phyloP scores from a whole-genome alignment of 1,139 yeast species.

The Yarrowia galli region DNA sequence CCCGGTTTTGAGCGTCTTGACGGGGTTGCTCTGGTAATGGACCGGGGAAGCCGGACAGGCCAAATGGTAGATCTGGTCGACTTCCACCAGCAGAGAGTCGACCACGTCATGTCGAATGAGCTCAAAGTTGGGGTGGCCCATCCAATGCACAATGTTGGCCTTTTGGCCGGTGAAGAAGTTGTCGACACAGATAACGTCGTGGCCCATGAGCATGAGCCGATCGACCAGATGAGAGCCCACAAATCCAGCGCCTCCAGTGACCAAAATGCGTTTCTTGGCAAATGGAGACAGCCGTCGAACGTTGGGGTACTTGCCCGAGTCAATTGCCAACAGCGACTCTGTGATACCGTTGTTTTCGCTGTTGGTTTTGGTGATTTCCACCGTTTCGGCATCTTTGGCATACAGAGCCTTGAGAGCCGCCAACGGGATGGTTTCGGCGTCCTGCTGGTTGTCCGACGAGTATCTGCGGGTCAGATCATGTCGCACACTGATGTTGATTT shows the following conservation, averaged over 20 bases:
- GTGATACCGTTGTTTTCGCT: conserved; percentile 2
- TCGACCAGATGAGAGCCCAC: conserved; percentile 57
- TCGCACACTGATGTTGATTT: conserved; percentile 26
- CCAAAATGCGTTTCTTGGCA: conserved; percentile 47
- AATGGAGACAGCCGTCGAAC: conserved; percentile 35
- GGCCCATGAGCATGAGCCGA: conserved; percentile 45
- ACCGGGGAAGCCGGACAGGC: conserved; percentile 48
- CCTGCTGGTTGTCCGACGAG: conserved; percentile 24
- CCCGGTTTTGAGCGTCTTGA: conserved; percentile 46
- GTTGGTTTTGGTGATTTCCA: conserved; percentile 16
- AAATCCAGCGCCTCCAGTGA: conserved; percentile 62
- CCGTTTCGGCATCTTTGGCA: conserved; percentile 26
- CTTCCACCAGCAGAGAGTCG: conserved; percentile 45
- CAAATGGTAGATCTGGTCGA: conserved; percentile 46
- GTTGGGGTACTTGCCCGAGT: conserved; percentile 20
- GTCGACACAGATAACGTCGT: conserved; percentile 46
- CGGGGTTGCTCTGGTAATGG: conserved; percentile 47
- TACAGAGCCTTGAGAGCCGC: conserved; percentile 22
- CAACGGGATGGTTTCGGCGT: conserved; percentile 27
- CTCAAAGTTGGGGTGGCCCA: conserved; percentile 47
- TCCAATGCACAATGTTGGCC: conserved; percentile 45
- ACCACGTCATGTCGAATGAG: conserved; percentile 46
- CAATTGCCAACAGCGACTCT: conserved; percentile 30
- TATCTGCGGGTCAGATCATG: conserved; percentile 26
- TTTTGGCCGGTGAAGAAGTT: conserved; percentile 47